Conservation (phyloP, 805 yeast species). For the Saturnispora gosingensis region DNA sequence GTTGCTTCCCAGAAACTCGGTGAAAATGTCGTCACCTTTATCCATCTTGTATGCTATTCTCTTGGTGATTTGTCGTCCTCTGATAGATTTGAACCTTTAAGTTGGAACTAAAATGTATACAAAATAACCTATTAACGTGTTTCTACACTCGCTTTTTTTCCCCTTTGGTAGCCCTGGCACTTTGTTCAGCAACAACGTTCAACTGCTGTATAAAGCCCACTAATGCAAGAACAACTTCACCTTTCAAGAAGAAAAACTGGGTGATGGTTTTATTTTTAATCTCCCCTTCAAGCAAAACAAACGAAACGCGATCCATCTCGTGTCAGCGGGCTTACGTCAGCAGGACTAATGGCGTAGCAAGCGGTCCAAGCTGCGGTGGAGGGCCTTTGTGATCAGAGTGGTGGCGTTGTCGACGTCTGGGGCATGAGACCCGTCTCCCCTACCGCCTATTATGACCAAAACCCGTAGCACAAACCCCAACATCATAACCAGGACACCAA, state of each 20-base stretch:
- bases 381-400: background rate
- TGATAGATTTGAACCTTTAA: background rate
- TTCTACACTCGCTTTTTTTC: background rate
- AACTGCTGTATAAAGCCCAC: background rate
- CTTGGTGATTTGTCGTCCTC: background rate
- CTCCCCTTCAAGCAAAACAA: background rate
- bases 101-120: background rate
- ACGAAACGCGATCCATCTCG: background rate
- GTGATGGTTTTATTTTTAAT: background rate
- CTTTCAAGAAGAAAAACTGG: background rate
- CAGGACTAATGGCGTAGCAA: background rate
- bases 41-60: background rate
- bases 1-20: slow-evolving; percentile 7
- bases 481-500: slow-evolving; percentile 1
- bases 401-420: background rate
- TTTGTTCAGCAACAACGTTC: background rate
- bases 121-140: background rate
- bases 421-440: background rate
- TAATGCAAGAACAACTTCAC: background rate
- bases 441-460: background rate
- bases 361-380: slow-evolving; percentile 3
- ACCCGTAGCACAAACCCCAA: slow-evolving; percentile 2
- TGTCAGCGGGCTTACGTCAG: background rate
- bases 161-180: background rate
- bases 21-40: slow-evolving; percentile 10